These are phyloP conservation scores for Funneliformis mosseae DNA, from an alignment of 192 early-diverging fungal species.

Conservation along the genomic window DNA sequence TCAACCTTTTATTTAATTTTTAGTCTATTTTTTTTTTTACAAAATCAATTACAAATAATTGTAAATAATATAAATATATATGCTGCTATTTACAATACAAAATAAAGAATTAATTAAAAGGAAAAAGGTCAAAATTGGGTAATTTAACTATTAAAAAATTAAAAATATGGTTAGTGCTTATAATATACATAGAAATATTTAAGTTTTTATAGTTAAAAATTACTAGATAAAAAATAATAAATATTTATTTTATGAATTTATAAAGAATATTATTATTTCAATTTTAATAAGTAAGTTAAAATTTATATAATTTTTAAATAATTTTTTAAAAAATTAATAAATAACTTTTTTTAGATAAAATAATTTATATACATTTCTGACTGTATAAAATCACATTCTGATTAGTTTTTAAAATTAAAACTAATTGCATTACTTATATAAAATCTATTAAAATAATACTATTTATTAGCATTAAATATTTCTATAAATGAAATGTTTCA, in stretches of 20 bases:
- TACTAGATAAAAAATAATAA: neutral
- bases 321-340: neutral
- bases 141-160: neutral
- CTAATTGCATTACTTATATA: constrained; percentile 29
- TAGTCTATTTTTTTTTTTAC: constrained; percentile 17
- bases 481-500: constrained; percentile 43
- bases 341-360: constrained; percentile 10
- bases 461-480: constrained; percentile 30
- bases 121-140: too few relatives aligned
- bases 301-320: too few relatives aligned
- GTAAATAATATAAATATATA: too few relatives aligned
- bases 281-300: neutral
- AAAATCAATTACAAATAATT: constrained; percentile 14
- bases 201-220: neutral
- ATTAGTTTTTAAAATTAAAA: constrained; percentile 33
- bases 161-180: neutral
- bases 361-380: constrained; percentile 33
- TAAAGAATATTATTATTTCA: neutral
- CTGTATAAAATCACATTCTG: neutral
- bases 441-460: constrained; percentile 30
- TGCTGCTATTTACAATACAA: too few relatives aligned
- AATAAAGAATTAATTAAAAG: neutral
- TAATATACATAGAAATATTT: neutral
- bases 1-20: constrained; percentile 11
- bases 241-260: neutral